phyloP scores from a whole-genome alignment of 2,329 filamentous ascomycete genomes.

The Scedosporium minutisporum region DNA sequence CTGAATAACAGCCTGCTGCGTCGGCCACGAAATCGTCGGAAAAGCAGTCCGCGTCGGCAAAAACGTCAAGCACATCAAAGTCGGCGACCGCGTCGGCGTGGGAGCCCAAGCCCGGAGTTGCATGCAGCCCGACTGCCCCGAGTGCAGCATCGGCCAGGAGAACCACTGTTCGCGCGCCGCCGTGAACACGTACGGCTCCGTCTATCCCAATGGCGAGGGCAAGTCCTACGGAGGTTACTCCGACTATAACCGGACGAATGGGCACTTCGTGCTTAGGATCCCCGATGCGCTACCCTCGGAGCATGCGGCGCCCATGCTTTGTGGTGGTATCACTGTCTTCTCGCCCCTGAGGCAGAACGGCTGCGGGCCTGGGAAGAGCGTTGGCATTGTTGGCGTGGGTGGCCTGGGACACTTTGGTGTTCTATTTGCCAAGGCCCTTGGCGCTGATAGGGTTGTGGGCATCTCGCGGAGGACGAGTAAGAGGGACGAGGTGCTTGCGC shows the following conservation, averaged over 20 bases:
- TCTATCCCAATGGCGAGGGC: constrained; percentile 36
- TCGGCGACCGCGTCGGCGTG: constrained; percentile 56
- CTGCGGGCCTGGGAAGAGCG: constrained; percentile 55
- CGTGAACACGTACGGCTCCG: constrained; percentile 43
- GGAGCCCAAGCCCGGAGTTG: constrained; percentile 52
- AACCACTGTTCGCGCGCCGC: constrained; percentile 28
- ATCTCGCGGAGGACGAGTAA: constrained; percentile 46
- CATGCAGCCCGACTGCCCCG: constrained; percentile 29
- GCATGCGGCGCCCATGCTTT: constrained; percentile 54
- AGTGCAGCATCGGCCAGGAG: constrained; percentile 30
- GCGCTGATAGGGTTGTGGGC: constrained; percentile 50
- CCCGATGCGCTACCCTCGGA: constrained; percentile 30
- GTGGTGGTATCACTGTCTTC: constrained; percentile 60
- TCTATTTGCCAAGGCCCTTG: constrained; percentile 57
- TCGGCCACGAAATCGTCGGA: constrained; percentile 59
- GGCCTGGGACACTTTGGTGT: constrained; percentile 62
- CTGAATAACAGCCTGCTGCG: constrained; percentile 33
- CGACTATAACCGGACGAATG: constrained; percentile 22
- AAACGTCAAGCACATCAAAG: constrained; percentile 36
- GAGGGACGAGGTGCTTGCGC: constrained; percentile 41
- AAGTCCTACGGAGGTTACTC: constrained; percentile 38
- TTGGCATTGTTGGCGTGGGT: constrained; percentile 59
- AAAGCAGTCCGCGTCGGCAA: constrained; percentile 44
- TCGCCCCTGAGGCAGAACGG: constrained; percentile 52
- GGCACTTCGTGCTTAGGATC: constrained; percentile 40